Evolutionary conservation across 2,329 filamentous ascomycete species (phyloP).

Genomic region (Coniochaeta ligniaria): DNA sequence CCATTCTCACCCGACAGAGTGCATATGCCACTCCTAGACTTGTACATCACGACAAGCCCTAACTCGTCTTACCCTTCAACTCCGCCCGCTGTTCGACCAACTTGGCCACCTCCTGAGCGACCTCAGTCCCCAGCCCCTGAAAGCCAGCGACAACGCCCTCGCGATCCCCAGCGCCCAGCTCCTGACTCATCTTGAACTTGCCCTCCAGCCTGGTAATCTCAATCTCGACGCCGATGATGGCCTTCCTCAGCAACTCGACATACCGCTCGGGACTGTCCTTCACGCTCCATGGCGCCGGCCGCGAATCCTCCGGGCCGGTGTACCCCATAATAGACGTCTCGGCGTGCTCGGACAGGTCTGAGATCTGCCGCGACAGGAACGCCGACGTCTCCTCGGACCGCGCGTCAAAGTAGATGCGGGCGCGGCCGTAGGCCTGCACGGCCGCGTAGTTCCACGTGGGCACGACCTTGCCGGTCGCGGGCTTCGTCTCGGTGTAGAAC

Average conservation of each 20-base stretch:
- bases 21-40: too few relatives aligned
- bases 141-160: constrained; percentile 54
- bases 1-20: too few relatives aligned
- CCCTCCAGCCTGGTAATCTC: constrained; percentile 46
- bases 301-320: constrained; percentile 22
- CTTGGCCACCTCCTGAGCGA: constrained; percentile 20
- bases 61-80: background rate
- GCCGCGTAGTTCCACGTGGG: constrained; percentile 67
- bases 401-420: constrained; percentile 44
- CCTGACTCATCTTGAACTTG: constrained; percentile 64
- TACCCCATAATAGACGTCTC: constrained; percentile 53
- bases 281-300: constrained; percentile 44
- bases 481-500: constrained; percentile 62
- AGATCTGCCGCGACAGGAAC: constrained; percentile 45
- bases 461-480: constrained; percentile 56
- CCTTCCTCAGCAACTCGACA: constrained; percentile 48
- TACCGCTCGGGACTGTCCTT: constrained; percentile 49
- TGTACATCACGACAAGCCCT: too few relatives aligned
- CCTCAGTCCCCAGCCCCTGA: constrained; percentile 21
- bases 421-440: constrained; percentile 54
- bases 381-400: constrained; percentile 31
- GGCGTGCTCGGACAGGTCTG: constrained; percentile 37
- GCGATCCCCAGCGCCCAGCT: constrained; percentile 42
- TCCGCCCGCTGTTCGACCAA: constrained; percentile 22
- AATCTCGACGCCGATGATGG: constrained; percentile 55